phyloP scores from a whole-genome alignment of 768 basidiomycete species.

The Boletus edulis region DNA sequence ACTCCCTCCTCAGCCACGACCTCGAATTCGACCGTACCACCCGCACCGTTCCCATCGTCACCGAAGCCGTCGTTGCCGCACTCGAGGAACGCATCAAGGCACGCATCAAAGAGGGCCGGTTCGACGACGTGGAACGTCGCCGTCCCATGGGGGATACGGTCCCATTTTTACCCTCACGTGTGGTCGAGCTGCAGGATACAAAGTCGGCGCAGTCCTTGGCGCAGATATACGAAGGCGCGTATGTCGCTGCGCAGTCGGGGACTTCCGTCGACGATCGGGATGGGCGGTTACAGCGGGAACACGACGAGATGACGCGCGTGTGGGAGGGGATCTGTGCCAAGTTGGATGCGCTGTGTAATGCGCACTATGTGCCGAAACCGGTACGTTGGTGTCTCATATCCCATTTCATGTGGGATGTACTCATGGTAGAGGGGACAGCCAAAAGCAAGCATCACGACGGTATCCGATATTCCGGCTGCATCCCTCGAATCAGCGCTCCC shows the following conservation, averaged over 20 bases:
- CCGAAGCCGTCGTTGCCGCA: slow-evolving; percentile 77
- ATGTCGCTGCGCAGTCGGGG: slow-evolving; percentile 60
- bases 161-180: slow-evolving; percentile 86
- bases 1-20: slow-evolving; percentile 90
- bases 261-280: slow-evolving; percentile 72
- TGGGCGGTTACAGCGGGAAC: slow-evolving; percentile 84
- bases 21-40: slow-evolving; percentile 91
- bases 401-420: background rate
- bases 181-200: slow-evolving; percentile 86
- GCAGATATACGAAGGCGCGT: slow-evolving; percentile 95
- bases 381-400: slow-evolving; percentile 43
- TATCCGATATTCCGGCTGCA: slow-evolving; percentile 79
- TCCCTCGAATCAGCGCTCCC: slow-evolving; percentile 90
- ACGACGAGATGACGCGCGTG: slow-evolving; percentile 75
- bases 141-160: slow-evolving; percentile 69
- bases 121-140: slow-evolving; percentile 90
- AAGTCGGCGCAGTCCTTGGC: slow-evolving; percentile 89
- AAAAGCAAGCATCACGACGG: slow-evolving; percentile 80
- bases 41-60: slow-evolving; percentile 85
- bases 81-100: slow-evolving; percentile 91
- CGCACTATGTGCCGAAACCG: slow-evolving; percentile 92
- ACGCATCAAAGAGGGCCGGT: slow-evolving; percentile 79
- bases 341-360: slow-evolving; percentile 91
- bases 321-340: slow-evolving; percentile 89
- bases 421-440: slow-evolving; percentile 50